Conservation (phyloP, 306 rosid genomes). For the Begonia loranthoides region DNA sequence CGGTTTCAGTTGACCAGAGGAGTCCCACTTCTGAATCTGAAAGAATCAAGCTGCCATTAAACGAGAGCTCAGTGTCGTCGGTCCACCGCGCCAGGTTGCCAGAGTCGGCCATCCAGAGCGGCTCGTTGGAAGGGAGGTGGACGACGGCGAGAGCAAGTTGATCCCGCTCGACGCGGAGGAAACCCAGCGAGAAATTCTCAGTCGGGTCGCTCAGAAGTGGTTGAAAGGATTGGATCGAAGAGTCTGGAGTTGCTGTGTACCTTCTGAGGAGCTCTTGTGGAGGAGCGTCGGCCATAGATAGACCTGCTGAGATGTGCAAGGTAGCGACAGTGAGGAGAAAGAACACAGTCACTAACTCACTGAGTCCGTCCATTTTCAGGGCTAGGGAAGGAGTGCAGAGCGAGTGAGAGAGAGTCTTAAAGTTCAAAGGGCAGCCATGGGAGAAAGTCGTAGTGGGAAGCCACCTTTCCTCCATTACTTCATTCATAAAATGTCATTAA, state of each 20-base stretch:
- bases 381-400: not conserved
- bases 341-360: constrained; percentile 10
- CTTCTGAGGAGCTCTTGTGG: constrained; percentile 29
- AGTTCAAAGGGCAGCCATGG: constrained; percentile 3
- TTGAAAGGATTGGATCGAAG: constrained; percentile 41
- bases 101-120: constrained; percentile 59
- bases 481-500: not conserved
- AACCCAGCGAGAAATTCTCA: constrained; percentile 60
- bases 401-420: not conserved
- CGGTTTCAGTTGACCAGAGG: constrained; percentile 54
- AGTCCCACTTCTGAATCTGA: constrained; percentile 24
- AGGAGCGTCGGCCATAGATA: constrained; percentile 4
- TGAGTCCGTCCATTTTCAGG: constrained; percentile 22
- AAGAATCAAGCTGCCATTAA: constrained; percentile 60
- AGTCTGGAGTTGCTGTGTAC: constrained; percentile 35
- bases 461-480: too few relatives aligned
- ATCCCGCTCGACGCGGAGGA: constrained; percentile 45
- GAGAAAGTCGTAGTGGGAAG: not conserved
- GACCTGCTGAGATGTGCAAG: too few relatives aligned
- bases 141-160: constrained; percentile 46
- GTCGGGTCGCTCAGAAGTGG: constrained; percentile 39
- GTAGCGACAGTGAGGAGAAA: constrained; percentile 5
- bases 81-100: constrained; percentile 33
- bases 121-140: constrained; percentile 51
- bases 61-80: constrained; percentile 33